Evolutionary conservation across 2,329 filamentous ascomycete species (phyloP), one percentile per base, ranked within the genome.

Genomic region (Paradendryphiella salina): DNA sequence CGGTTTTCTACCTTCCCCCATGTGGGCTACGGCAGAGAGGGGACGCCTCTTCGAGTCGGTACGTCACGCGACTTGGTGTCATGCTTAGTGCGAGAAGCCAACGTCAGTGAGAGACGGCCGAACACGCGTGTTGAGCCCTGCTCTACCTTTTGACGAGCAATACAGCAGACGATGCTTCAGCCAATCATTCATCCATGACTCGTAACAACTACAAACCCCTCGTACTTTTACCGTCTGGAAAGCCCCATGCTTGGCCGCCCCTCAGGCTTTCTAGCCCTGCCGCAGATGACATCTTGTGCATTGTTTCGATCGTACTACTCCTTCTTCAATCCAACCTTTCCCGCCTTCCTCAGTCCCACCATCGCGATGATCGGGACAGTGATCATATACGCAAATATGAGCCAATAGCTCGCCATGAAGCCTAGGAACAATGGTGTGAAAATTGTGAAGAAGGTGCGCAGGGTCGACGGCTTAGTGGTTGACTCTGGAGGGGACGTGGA

Each of bases 351-450:
- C 38, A 67, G 26, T 0, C 67, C 65, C 10, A 59, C 54, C 9
- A 67, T 33, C 17, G 63, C 65, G 37, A 68, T 55, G 13, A 54
- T n/a, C 1, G 42, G 54, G 46, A 61, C 64, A 37, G 58, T 43
- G 6, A 67, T 10, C 61, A 61, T 64, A 17, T 61, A 65, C 13
- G 41, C 61, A 41, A 65, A 64, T 63, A 65, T 65, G 1, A 63
- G 55, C 64, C 64, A 65, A 31, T 60, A 67, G 6, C 63, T 60
- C 8, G 58, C 47, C 13, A 66, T 56, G 47, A 70, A 71, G 28
- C 64, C 62, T 18, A 70, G 59, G n/a, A 66, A 52, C 26, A 32
- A 50, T 3, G 38, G 47, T 7, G 46, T 56, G 17, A 46, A 50
- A 28, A 56, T 56, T n/a, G 46, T 48, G 14, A 58, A 33, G 37